Base-by-base conservation (phyloP, 805 yeast species). In the Ogataea neopini region DNA sequence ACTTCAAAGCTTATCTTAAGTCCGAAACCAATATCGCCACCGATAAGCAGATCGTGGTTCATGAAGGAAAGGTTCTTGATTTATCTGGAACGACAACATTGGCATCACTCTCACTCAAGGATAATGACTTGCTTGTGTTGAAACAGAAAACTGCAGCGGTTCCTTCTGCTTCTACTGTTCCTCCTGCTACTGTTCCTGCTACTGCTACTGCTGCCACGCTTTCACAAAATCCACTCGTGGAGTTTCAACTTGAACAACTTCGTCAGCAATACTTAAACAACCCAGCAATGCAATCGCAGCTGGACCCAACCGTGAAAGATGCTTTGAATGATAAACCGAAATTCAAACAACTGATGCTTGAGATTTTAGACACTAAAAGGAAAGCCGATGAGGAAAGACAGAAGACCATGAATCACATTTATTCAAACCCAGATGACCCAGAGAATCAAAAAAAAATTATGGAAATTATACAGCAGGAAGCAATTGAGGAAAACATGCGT, bases 401-500 rank as follows among this genome's bases (percentile, higher is more conserved):
- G 19, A 25, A 50, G 51, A 88, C 85, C 58, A 66, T 83, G 51
- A 65, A 68, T 29, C 66, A 74, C 36, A 60, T 86, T 19, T 79
- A 83, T 62, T 72, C 73, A 35, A 78, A 85, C 55, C 91, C 91
- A 3, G 88, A 84, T 59, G 76, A 80, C 56, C 87, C 88, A 15
- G 87, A 78, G 29, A 82, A 77, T 50, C 89, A 86, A 57, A 75
- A 73, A 17, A 75, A 76, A 54, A 83, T 88, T 37, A 55, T 82
- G 60, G 92, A 88, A 57, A 58, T 84, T 45, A 84, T 84, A 45
- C 79, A 81, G 50, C 84, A 82, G 57, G 80, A 80, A 56, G 87
- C 83, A 34, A 83, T 92, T 40, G 88, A 88, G 50, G 95, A 88
- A 52, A 88, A 89, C 61, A 72, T 86, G 73, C 75, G 80, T 39